Conservation (phyloP, 768 basidiomycete genomes). For the Neoboletus magnificus region DNA sequence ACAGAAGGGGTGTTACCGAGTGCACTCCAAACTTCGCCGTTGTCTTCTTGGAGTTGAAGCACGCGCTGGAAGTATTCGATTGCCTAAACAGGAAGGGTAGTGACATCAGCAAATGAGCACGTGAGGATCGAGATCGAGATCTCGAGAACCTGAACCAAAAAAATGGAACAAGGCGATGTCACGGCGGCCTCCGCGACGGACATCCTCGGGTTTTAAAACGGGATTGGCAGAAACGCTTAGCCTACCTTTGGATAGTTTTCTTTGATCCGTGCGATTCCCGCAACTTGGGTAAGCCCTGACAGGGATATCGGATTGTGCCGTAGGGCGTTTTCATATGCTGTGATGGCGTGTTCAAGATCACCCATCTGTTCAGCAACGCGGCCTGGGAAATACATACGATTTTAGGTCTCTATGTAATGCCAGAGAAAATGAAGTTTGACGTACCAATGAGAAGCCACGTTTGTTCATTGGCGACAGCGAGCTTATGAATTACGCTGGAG, state of each 20-base stretch:
- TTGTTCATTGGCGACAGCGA: slow-evolving; percentile 86
- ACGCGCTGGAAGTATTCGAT: slow-evolving; percentile 97
- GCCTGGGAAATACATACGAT: slow-evolving; percentile 48
- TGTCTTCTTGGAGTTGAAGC: slow-evolving; percentile 85
- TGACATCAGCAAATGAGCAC: slow-evolving; percentile 32
- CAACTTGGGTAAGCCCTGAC: slow-evolving; percentile 88
- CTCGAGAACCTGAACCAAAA: slow-evolving; percentile 5
- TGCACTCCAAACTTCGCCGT: slow-evolving; percentile 98
- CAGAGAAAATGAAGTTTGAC: slow-evolving; percentile 4
- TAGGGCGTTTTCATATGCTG: slow-evolving; percentile 92
- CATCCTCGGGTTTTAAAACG: slow-evolving; percentile 31
- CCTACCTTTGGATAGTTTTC: slow-evolving; percentile 94
- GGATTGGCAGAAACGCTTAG: slow-evolving; percentile 32
- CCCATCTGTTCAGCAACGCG: slow-evolving; percentile 94
- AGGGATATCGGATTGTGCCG: slow-evolving; percentile 93
- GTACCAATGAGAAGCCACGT: slow-evolving; percentile 93
- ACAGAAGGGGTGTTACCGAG: slow-evolving; percentile 55
- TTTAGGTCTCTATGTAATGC: slow-evolving; percentile 12
- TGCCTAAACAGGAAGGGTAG: slow-evolving; percentile 53
- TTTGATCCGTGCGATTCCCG: slow-evolving; percentile 94
- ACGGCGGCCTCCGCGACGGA: slow-evolving; percentile 26
- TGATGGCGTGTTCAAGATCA: slow-evolving; percentile 88
- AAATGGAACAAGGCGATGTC: slow-evolving; percentile 16
- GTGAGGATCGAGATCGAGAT: slow-evolving; percentile 32
- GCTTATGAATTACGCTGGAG: slow-evolving; percentile 61